Percentiles rank a stretch among this genome's conserved stretches.
These are phyloP conservation scores for Magnaporthales sp. DNA, from an alignment of 2,329 filamentous ascomycete species.

Conservation along the genomic window DNA sequence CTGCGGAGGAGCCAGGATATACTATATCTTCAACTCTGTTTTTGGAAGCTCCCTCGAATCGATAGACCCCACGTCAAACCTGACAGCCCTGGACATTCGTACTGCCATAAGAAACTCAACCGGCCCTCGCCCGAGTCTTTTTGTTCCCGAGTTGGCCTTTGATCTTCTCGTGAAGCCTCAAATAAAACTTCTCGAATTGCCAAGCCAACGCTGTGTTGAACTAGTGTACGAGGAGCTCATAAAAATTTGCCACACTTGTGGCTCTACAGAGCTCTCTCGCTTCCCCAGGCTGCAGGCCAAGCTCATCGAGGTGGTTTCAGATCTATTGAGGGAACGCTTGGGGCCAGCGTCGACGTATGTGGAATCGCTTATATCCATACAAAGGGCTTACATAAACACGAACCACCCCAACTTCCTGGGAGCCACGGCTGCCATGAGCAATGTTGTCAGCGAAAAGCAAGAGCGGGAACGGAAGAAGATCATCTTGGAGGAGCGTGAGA, in stretches of 20 bases:
- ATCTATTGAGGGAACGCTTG: slow-evolving; percentile 83
- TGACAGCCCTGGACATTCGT: slow-evolving; percentile 88
- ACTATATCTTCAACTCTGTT: slow-evolving; percentile 98
- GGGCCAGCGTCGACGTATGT: slow-evolving; percentile 87
- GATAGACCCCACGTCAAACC: slow-evolving; percentile 91
- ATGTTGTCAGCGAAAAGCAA: slow-evolving; percentile 89
- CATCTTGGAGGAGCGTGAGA: slow-evolving; percentile 76
- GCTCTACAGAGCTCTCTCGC: slow-evolving; percentile 83
- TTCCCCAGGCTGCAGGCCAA: slow-evolving; percentile 93
- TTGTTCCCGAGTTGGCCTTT: slow-evolving; percentile 95
- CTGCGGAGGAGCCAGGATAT: slow-evolving; percentile 88
- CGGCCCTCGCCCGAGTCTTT: slow-evolving; percentile 86
- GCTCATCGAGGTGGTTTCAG: slow-evolving; percentile 95
- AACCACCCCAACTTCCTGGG: slow-evolving; percentile 98
- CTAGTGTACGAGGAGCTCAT: slow-evolving; percentile 98
- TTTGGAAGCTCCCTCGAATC: slow-evolving; percentile 95
- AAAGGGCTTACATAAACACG: slow-evolving; percentile 97
- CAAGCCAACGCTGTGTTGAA: slow-evolving; percentile 93
- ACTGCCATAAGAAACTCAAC: slow-evolving; percentile 98
- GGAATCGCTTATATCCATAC: slow-evolving; percentile 93
- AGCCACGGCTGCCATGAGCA: slow-evolving; percentile 93
- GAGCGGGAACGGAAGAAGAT: slow-evolving; percentile 80
- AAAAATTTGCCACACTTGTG: slow-evolving; percentile 98
- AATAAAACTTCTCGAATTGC: slow-evolving; percentile 92
- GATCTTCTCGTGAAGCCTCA: slow-evolving; percentile 96